Base-by-base conservation (phyloP, 176 grass and related monocot genomes). In the Neostapfia colusana region DNA sequence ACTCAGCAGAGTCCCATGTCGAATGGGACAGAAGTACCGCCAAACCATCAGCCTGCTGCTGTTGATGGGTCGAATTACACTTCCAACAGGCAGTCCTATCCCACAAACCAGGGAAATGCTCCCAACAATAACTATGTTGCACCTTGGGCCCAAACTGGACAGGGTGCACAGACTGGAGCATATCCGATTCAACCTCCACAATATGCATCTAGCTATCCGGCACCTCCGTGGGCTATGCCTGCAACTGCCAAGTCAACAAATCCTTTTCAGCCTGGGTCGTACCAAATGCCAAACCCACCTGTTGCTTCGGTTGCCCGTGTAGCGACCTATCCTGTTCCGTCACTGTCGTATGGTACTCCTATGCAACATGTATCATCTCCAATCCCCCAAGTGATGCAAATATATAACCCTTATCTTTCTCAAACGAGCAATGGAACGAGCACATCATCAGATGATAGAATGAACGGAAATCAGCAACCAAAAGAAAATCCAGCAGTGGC, bases 61-160 rank as follows among this genome's bases (percentile, higher is more conserved):
- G 34, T 50, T 0, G 74, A 84, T 71, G 84, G 63, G 34, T 58
- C 62, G 35, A 70, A 77, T 40, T 70, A 84, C 18, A 36, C 64
- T 70, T 59, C 67, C 27, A 80, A 44, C 43, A 66, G 82, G 62
- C 78, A 86, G 79, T 20, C 75, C 25, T 71, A 79, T 75, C 36
- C 70, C 38, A 40, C 66, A 74, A 78, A 69, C 56, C 57, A 92
- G 59, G 83, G 68, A n/a, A 85, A 87, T 83, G 64, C 58, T 65
- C 87, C 85, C 14, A 86, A 94, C 83, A 89, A 86, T 67, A 90
- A 79, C 73, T 95, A 95, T 62, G 85, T 95, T 37, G 92, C 85
- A 36, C 86, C 96, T 26, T 95, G 96, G 92, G 96, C 96, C 77
- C 89, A 93, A 72, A 84, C 73, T 10, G 82, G 80, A 23, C 70